phyloP scores from a whole-genome alignment of 768 basidiomycete species.

The Leccinum obscurum region DNA sequence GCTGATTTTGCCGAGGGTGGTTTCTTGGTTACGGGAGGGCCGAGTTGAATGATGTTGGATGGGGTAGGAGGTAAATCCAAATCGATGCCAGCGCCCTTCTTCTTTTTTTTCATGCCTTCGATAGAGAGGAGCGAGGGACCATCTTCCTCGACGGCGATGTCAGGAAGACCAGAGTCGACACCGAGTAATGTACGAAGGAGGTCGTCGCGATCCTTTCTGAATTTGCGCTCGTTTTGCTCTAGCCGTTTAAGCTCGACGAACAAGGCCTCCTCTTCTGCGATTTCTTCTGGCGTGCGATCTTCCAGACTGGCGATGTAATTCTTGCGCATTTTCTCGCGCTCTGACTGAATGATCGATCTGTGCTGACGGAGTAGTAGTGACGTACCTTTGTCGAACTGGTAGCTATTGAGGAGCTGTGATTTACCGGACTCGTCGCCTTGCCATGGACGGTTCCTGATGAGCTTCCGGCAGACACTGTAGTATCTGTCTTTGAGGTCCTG shows the following conservation, averaged over 20 bases:
- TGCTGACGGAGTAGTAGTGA: background rate
- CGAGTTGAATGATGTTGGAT: constrained; percentile 38
- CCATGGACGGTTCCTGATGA: constrained; percentile 84
- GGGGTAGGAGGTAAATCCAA: constrained; percentile 36
- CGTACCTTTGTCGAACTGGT: constrained; percentile 86
- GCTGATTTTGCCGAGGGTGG: constrained; percentile 53
- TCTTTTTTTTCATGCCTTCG: constrained; percentile 59
- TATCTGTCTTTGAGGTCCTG: constrained; percentile 93
- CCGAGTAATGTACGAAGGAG: constrained; percentile 82
- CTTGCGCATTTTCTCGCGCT: constrained; percentile 85
- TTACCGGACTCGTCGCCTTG: constrained; percentile 76
- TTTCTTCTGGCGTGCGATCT: constrained; percentile 82
- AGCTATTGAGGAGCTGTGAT: constrained; percentile 63
- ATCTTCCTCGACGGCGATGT: constrained; percentile 66
- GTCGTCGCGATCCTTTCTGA: constrained; percentile 87
- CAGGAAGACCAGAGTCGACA: constrained; percentile 82
- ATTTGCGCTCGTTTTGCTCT: constrained; percentile 87
- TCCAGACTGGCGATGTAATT: constrained; percentile 86
- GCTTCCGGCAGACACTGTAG: constrained; percentile 85
- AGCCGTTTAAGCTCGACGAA: constrained; percentile 93
- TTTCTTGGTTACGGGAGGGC: constrained; percentile 38
- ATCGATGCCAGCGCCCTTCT: constrained; percentile 34
- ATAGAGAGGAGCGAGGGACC: constrained; percentile 45
- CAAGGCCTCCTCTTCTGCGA: constrained; percentile 93
- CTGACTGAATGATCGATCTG: constrained; percentile 38